Base-by-base conservation (phyloP, 2,329 filamentous ascomycete species). In the Alternaria atra region DNA sequence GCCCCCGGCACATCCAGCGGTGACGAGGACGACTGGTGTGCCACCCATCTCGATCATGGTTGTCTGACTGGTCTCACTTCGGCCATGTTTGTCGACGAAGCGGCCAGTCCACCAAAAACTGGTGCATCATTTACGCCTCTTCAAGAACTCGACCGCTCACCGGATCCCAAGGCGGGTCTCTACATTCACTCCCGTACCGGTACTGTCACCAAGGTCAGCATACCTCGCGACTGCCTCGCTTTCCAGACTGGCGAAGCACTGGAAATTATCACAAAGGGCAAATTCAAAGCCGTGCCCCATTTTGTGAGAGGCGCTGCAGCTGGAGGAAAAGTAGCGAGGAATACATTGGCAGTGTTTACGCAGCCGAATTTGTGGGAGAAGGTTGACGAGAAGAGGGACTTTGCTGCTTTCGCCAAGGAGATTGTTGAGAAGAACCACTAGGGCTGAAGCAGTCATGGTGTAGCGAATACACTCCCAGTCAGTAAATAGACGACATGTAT, bases 221-320 rank as follows among this genome's bases (percentile, higher is more conserved):
- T 99, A 66, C 95, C 94, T 1, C 86, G 89, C 42, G 93, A 97
- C 75, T 95, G 93, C 78, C 90, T 99, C 51, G 95, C 92, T 0
- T 99, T 99, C 77, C 94, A 99, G 83, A 99, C 94, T 0, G 95
- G 94, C 2, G 93, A 97, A 81, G 90, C 94, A 1, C 83, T 99
- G 52, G 91, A 98, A 80, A 85, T 92, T 59, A 97, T 99, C 75
- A 98, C 94, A 0, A 84, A 86, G n/a, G 95, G 95, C 9, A 89
- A 87, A 73, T 97, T 99, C 83, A 92, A 91, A 80, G 95, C 95
- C 1, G 95, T 98, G 62, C 94, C 95, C 67, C 95, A 99, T 82
- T 98, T 97, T 78, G 95, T 99, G 8, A 86, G 90, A 67, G 94
- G 94, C 0, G 89, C 91, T 5, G 84, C 46, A 3, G 40, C 52